Base-by-base conservation (phyloP, 345 rosid species). In the Tarenaya hassleriana region DNA sequence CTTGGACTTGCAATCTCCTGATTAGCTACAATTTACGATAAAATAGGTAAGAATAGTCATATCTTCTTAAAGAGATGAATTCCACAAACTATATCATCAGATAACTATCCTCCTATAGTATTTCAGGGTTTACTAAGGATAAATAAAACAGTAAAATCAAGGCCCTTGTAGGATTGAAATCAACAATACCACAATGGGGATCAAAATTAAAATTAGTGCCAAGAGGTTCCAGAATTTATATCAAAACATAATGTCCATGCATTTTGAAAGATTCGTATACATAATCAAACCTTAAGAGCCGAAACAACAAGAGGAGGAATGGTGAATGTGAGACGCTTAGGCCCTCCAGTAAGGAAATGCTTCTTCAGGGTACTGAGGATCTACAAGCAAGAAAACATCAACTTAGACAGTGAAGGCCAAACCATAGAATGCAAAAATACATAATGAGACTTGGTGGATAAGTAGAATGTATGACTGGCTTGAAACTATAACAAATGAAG, bases 291-390 rank as follows among this genome's bases (percentile, higher is more conserved):
- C 97, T 88, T 84, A 39, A 88, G 83, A 66, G 84, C 63, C 10
- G 91, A 81, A 72, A 81, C 81, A 42, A 92, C 82, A 69, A 92
- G 89, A 4, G 98, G 85, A 63, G 98, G 94, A 69, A 88, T 76
- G 16, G 95, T 92, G 63, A 76, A 79, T 38, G 94, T 80, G 7
- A 92, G 75, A 18, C 94, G 88, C 67, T 67, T 92, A 62, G 90
- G 85, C 37, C 98, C 98, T 60, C 97, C 98, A 19, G 74, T 67
- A 73, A 92, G 66, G 56, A 88, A 71, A 65, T 85, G 88, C 77
- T 83, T 85, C 82, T 69, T 83, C 69, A 92, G 76, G 1, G 73
- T 64, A 76, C 69, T 67, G 68, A 92, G 75, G 56, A 92, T 84
- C 99, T 92, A 87, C 77, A 73, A 72, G 55, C 48, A 44, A 50